phyloP scores from a whole-genome alignment of 208 protist species.

The Leptomonas seymouri region DNA sequence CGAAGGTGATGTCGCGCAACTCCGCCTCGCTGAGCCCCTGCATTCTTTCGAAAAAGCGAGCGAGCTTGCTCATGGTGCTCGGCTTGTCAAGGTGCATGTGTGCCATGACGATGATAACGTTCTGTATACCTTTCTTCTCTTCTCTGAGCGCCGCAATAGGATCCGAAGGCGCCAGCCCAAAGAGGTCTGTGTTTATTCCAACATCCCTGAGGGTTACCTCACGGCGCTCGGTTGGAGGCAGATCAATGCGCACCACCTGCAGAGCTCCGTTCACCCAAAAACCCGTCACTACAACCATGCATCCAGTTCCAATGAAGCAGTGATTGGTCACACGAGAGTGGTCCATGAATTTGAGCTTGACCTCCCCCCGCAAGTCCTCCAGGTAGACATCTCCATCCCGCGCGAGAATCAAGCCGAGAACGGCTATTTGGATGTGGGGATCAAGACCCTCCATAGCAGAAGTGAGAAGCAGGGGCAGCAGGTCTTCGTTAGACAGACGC shows the following conservation, averaged over 20 bases:
- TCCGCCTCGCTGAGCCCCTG: slow-evolving; percentile 79
- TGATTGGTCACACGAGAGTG: slow-evolving; percentile 29
- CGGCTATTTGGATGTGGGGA: slow-evolving; percentile 52
- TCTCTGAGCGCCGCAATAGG: slow-evolving; percentile 38
- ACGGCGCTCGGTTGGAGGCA: slow-evolving; percentile 79
- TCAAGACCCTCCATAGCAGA: slow-evolving; percentile 80
- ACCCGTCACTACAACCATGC: slow-evolving; percentile 73
- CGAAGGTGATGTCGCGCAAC: slow-evolving; percentile 78
- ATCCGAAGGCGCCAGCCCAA: slow-evolving; percentile 68
- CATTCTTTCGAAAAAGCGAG: slow-evolving; percentile 81
- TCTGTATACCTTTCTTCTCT: slow-evolving; percentile 74
- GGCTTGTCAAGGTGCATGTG: slow-evolving; percentile 83
- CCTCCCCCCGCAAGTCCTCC: slow-evolving; percentile 66
- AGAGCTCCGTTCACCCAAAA: slow-evolving; percentile 57
- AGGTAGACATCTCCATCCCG: slow-evolving; percentile 52
- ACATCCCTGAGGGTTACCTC: slow-evolving; percentile 61
- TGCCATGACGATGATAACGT: slow-evolving; percentile 79
- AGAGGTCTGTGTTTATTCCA: slow-evolving; percentile 63
- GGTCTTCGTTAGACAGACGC: slow-evolving; percentile 33
- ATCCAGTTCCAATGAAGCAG: slow-evolving; percentile 63
- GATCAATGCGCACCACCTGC: slow-evolving; percentile 48
- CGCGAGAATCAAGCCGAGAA: slow-evolving; percentile 78
- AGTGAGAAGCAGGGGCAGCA: slow-evolving; percentile 71
- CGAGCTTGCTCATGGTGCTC: slow-evolving; percentile 52
- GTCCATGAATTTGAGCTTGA: slow-evolving; percentile 48